Conservation (phyloP, 176 grass and related monocot genomes). For the Metroxylon sagu region DNA sequence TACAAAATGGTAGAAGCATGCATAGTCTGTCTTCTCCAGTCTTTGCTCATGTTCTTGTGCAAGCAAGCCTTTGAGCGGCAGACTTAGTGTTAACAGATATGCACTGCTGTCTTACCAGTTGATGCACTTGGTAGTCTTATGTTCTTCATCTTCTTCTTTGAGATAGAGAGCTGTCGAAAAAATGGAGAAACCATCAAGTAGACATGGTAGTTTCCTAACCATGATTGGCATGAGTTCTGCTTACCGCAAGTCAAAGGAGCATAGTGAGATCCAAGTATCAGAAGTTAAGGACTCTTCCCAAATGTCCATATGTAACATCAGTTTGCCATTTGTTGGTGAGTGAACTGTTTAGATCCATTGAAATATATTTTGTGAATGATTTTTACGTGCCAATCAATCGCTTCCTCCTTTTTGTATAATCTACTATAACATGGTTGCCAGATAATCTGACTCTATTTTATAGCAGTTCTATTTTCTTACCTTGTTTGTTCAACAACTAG, state of each 20-base stretch:
- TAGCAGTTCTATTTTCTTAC: too few relatives aligned
- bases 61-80: too few relatives aligned
- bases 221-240: constrained; percentile 29
- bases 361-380: not conserved
- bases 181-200: constrained; percentile 21
- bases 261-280: constrained; percentile 36
- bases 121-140: not conserved
- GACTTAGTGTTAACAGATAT: too few relatives aligned
- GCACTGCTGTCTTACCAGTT: too few relatives aligned
- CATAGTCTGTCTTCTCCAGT: too few relatives aligned
- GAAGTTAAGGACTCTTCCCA: constrained; percentile 42
- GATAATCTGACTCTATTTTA: too few relatives aligned
- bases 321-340: constrained; percentile 58
- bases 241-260: constrained; percentile 23
- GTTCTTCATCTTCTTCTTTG: constrained; percentile 12
- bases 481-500: too few relatives aligned
- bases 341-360: constrained; percentile 2
- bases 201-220: constrained; percentile 33
- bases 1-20: too few relatives aligned
- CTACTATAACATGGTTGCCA: too few relatives aligned
- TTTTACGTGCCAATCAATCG: not conserved
- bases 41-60: too few relatives aligned
- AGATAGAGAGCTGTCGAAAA: constrained; percentile 31
- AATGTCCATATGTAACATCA: constrained; percentile 63
- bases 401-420: not conserved